Base-by-base conservation (phyloP, 2,329 filamentous ascomycete genomes). In the Trichoderma aggressivum region DNA sequence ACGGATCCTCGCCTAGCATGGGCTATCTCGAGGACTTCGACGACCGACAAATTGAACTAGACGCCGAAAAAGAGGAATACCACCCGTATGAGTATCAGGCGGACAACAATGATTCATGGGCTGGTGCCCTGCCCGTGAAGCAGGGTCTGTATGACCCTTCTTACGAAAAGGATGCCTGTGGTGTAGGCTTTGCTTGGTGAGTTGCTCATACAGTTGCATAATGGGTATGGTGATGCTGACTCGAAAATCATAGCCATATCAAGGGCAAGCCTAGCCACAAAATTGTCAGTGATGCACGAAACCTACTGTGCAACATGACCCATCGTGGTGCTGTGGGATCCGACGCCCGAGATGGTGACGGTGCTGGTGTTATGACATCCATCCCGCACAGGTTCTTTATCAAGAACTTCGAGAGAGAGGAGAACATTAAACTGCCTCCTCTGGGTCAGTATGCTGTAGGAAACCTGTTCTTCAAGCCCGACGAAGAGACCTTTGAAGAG, bases 271-370 rank as follows among this genome's bases (percentile, higher is more conserved):
- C 94, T 74, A 98, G 94, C 86, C 96, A 98, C 88, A 99, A 98
- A 82, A 98, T 98, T 79, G 92, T 98, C 74, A 97, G 92, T 84
- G 95, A 98, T 97, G 95, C 94, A 76, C 92, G 93, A 75, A 97
- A 94, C 83, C 87, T 99, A 73, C 90, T 99, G 74, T 99, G 96
- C 88, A 98, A 99, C 88, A 99, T 99, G 96, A 98, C 96, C 87
- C 96, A 99, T 87, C 92, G 96, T 82, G 96, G 96, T 87, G 96
- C 96, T 74, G 95, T 98, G 77, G 96, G 96, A 77, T 98, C 96
- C 73, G 96, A 99, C 86, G 94, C 94, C 79, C 92, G 96, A 86
- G 96, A 99, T 81, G 96, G 96, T 81, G 96, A 99, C 81, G 96
- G 96, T 82, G 96, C 96, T 78, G 96, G 96, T 89, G 95, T 98